These are phyloP conservation scores for Pseudogymnoascus sp. DNA, from an alignment of 2,329 filamentous ascomycete genomes.

Conservation along the genomic window DNA sequence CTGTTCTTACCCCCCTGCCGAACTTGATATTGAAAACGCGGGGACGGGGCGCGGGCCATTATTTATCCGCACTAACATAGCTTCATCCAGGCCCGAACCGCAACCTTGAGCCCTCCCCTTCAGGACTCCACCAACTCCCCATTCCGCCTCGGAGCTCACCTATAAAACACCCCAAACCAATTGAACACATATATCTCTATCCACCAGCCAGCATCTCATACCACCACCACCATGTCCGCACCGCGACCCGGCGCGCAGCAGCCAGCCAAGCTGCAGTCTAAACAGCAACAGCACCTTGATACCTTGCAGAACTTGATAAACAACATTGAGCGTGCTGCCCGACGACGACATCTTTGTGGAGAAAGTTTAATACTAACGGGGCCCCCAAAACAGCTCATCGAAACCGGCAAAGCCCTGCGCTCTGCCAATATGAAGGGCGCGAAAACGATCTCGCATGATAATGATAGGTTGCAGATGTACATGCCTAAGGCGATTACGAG, in stretches of 20 bases:
- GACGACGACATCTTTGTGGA: background rate
- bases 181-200: background rate
- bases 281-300: slow-evolving; percentile 25
- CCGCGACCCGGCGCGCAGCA: background rate
- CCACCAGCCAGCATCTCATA: background rate
- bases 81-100: background rate
- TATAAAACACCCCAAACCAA: background rate
- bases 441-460: slow-evolving; percentile 29
- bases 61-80: background rate
- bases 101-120: background rate
- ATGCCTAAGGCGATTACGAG: slow-evolving; percentile 26
- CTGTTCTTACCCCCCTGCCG: background rate
- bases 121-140: background rate
- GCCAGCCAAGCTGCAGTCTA: background rate
- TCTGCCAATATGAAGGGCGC: slow-evolving; percentile 41
- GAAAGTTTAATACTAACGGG: background rate
- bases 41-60: background rate
- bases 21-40: background rate
- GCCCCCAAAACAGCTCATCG: slow-evolving; percentile 42
- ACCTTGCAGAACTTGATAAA: slow-evolving; percentile 48
- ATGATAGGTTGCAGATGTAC: slow-evolving; percentile 19
- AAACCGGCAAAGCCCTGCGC: slow-evolving; percentile 52
- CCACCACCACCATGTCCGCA: background rate
- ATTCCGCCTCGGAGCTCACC: background rate
- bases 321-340: slow-evolving; percentile 32